These are phyloP conservation scores for Thelonectria rubi DNA, from an alignment of 2,329 filamentous ascomycete species.

Conservation along the genomic window DNA sequence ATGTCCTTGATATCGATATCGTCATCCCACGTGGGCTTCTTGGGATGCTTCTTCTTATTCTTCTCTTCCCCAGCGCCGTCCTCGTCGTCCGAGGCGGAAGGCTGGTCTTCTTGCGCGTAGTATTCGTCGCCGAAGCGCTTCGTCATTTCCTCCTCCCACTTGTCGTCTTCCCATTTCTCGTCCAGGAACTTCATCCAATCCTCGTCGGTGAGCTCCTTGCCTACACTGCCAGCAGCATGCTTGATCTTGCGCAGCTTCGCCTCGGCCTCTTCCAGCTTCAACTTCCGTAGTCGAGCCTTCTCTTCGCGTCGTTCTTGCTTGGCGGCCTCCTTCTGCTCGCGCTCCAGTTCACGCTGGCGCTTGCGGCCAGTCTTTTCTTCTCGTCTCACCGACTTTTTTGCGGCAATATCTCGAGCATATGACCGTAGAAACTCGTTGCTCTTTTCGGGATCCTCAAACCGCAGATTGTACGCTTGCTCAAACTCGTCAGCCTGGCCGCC, in stretches of 20 bases:
- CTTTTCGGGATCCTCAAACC: slow-evolving; percentile 91
- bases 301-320: slow-evolving; percentile 81
- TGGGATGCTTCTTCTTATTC: slow-evolving; percentile 57
- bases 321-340: slow-evolving; percentile 79
- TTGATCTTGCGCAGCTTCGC: slow-evolving; percentile 88
- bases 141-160: slow-evolving; percentile 92
- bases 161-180: slow-evolving; percentile 85
- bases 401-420: slow-evolving; percentile 86
- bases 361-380: slow-evolving; percentile 82
- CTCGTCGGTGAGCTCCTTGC: slow-evolving; percentile 72
- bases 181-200: slow-evolving; percentile 89
- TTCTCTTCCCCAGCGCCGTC: slow-evolving; percentile 69
- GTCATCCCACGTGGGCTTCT: slow-evolving; percentile 85
- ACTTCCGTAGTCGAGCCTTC: slow-evolving; percentile 81
- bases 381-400: slow-evolving; percentile 83
- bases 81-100: slow-evolving; percentile 71
- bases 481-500: slow-evolving; percentile 83
- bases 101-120: slow-evolving; percentile 78
- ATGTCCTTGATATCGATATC: slow-evolving; percentile 97
- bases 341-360: slow-evolving; percentile 80
- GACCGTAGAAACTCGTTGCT: slow-evolving; percentile 88
- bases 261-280: slow-evolving; percentile 92
- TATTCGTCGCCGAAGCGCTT: slow-evolving; percentile 90
- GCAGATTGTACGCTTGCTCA: slow-evolving; percentile 93
- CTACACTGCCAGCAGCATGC: slow-evolving; percentile 82